phyloP scores from a whole-genome alignment of 1,284 basidiomycete genomes.

The Cutaneotrichosporon arboriforme region DNA sequence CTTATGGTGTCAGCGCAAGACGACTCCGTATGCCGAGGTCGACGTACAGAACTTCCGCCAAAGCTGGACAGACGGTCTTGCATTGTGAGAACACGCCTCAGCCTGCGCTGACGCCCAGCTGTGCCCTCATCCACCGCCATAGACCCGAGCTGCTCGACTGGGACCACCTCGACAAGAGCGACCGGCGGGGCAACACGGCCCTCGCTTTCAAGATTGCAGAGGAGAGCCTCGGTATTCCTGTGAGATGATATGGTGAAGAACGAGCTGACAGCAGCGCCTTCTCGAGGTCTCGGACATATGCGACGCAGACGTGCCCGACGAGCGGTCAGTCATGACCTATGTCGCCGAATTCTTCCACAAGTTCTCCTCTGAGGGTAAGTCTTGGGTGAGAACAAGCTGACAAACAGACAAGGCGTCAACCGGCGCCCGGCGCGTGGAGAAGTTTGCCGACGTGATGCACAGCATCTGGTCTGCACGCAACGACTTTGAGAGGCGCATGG shows the following conservation, averaged over 20 bases:
- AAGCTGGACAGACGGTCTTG: slow-evolving; percentile 91
- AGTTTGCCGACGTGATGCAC: slow-evolving; percentile 93
- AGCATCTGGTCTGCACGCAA: slow-evolving; percentile 53
- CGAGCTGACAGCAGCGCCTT: slow-evolving; percentile 59
- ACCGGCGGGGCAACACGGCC: slow-evolving; percentile 72
- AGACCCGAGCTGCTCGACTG: slow-evolving; percentile 89
- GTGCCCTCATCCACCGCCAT: slow-evolving; percentile 94
- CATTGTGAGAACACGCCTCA: slow-evolving; percentile 60
- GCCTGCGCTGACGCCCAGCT: slow-evolving; percentile 54
- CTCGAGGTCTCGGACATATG: slow-evolving; percentile 97
- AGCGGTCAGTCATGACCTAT: slow-evolving; percentile 67
- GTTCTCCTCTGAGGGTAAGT: slow-evolving; percentile 87
- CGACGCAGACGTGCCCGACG: slow-evolving; percentile 79
- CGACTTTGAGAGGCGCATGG: slow-evolving; percentile 86
- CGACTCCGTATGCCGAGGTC: slow-evolving; percentile 80
- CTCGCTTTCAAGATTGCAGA: slow-evolving; percentile 82
- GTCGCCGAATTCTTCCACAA: slow-evolving; percentile 94
- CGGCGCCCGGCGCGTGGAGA: slow-evolving; percentile 85
- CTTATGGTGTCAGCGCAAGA: slow-evolving; percentile 97
- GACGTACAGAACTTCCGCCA: slow-evolving; percentile 87
- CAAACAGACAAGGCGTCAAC: slow-evolving; percentile 84
- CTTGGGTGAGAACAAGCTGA: background rate
- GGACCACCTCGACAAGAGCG: slow-evolving; percentile 70
- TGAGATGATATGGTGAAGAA: slow-evolving; percentile 51
- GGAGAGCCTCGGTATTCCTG: slow-evolving; percentile 80